phyloP scores from a whole-genome alignment of 257 asterid genomes.

The Nicotiana undulata region DNA sequence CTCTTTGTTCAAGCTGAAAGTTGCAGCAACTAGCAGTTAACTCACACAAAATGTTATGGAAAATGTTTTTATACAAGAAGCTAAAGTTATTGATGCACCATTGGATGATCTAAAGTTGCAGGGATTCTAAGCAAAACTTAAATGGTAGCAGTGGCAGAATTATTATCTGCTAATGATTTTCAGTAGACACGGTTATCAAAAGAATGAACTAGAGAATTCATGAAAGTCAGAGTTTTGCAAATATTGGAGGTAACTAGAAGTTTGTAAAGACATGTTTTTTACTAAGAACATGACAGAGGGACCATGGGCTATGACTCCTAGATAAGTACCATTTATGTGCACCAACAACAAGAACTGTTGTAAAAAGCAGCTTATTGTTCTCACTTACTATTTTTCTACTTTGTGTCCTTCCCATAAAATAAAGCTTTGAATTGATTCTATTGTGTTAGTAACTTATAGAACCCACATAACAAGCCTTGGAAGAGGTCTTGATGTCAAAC shows the following conservation, averaged over 20 bases:
- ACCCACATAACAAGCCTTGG: background rate
- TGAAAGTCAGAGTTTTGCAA: background rate
- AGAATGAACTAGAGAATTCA: background rate
- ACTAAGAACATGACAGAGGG: background rate
- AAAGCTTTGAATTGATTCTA: background rate
- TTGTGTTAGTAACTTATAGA: background rate
- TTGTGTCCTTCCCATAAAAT: too few relatives aligned
- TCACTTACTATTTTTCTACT: too few relatives aligned
- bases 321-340: background rate
- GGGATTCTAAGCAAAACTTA: background rate
- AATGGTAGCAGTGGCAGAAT: background rate
- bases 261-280: background rate
- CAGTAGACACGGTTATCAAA: background rate
- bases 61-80: background rate
- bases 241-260: background rate
- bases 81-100: background rate
- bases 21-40: constrained; percentile 1
- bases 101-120: background rate
- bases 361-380: too few relatives aligned
- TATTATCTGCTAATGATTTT: background rate
- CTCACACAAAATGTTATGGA: constrained; percentile 6
- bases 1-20: constrained; percentile 74
- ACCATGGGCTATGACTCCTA: background rate
- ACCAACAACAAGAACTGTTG: background rate
- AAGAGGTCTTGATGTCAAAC: background rate